Conservation (phyloP, 83 land plant genomes). For the Thuja plicata region DNA sequence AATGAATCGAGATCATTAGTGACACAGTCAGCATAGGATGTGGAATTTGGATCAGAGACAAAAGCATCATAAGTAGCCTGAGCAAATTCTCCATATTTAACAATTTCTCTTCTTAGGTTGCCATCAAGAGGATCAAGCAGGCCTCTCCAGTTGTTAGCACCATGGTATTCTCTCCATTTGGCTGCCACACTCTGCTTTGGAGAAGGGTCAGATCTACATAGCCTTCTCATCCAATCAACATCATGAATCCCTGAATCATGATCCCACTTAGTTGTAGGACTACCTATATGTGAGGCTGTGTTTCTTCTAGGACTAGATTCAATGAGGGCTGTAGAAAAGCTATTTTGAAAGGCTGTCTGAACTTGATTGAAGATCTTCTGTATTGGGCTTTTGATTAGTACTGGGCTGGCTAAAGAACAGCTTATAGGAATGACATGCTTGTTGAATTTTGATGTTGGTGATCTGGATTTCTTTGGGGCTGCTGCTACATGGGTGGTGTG, state of each 20-base stretch:
- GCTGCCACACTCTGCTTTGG: neutral
- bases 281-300: no score
- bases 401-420: no score
- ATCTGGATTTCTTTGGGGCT: no score
- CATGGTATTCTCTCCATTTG: constrained; percentile 13
- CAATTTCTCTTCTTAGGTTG: neutral
- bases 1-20: neutral
- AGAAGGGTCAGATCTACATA: neutral
- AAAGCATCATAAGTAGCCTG: constrained; percentile 8
- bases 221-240: neutral
- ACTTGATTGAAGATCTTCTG: no score
- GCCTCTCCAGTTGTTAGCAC: neutral
- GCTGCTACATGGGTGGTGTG: no score
- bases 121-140: constrained; percentile 1
- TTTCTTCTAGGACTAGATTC: no score
- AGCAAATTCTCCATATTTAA: constrained; percentile 7
- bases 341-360: no score
- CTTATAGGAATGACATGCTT: no score
- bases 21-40: neutral
- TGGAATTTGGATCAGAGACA: neutral
- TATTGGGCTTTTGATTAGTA: no score
- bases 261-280: no score
- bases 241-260: neutral
- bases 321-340: no score
- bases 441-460: no score